These are phyloP conservation scores for Persicaria maculosa DNA, from an alignment of 148 eudicot species.

Conservation along the genomic window DNA sequence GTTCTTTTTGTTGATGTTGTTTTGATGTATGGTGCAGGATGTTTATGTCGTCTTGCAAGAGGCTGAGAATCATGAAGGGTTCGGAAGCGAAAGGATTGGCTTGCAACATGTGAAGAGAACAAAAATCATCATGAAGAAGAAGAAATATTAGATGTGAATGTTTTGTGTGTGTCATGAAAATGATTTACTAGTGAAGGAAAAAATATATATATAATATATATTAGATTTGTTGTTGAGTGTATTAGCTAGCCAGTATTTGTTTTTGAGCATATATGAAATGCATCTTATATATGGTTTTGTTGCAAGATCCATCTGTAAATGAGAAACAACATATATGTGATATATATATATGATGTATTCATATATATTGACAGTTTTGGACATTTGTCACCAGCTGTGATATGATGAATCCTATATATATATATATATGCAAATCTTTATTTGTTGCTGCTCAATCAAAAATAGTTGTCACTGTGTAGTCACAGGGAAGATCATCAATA, in stretches of 20 bases:
- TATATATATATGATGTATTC: constrained; percentile 9
- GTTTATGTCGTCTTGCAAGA: constrained; percentile 18
- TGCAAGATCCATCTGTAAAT: constrained; percentile 9
- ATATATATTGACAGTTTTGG: constrained; percentile 6
- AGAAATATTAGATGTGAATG: not conserved
- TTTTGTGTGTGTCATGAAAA: constrained; percentile 1
- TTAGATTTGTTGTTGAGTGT: not conserved
- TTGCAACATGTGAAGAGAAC: constrained; percentile 2
- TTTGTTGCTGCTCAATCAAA: too few relatives aligned
- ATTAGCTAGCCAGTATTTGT: not conserved
- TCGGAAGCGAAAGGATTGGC: constrained; percentile 21
- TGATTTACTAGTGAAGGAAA: not conserved
- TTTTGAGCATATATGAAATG: constrained; percentile 3
- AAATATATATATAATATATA: not conserved
- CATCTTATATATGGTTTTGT: not conserved
- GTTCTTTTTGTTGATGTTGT: too few relatives aligned
- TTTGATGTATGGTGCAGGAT: constrained; percentile 5
- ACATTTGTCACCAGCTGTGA: not conserved
- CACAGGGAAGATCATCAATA: too few relatives aligned
- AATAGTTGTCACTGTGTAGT: too few relatives aligned
- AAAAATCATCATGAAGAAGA: not conserved
- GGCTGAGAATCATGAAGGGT: constrained; percentile 19
- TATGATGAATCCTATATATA: too few relatives aligned
- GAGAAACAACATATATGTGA: constrained; percentile 6
- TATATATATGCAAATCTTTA: too few relatives aligned